Percentiles rank a stretch among this genome's conserved stretches.
These are phyloP conservation scores for Phaeoacremonium minimum DNA, from an alignment of 2,329 filamentous ascomycete species.

Conservation along the genomic window DNA sequence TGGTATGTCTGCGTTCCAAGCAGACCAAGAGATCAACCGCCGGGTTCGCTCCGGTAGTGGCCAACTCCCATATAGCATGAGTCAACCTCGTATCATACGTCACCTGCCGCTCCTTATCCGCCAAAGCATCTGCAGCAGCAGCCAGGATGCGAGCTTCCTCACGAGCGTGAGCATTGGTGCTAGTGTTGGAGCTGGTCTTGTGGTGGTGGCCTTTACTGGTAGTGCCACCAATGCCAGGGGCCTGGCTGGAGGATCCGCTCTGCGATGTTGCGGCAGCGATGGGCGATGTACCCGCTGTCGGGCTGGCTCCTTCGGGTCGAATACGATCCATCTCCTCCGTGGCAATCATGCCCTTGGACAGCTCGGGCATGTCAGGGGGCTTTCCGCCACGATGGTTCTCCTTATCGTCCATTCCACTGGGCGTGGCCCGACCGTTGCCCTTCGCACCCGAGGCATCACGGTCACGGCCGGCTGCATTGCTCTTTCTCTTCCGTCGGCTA, in stretches of 20 bases:
- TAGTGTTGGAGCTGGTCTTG: conserved; percentile 17
- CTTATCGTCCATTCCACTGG: conserved; percentile 36
- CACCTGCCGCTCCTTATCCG: conserved; percentile 67
- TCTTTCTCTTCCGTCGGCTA: conserved; percentile 39
- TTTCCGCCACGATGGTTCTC: conserved; percentile 36
- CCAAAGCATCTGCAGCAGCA: conserved; percentile 56
- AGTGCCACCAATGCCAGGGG: conserved; percentile 4
- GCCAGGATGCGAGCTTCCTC: conserved; percentile 34
- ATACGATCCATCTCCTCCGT: conserved; percentile 47
- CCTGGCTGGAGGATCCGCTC: conserved; percentile 4
- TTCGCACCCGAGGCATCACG: conserved; percentile 27
- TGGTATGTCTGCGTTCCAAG: conserved; percentile 82
- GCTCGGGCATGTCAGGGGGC: conserved; percentile 13
- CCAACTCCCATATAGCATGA: conserved; percentile 89
- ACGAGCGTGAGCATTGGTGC: conserved; percentile 8
- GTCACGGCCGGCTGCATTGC: conserved; percentile 26
- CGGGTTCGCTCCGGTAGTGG: conserved; percentile 87
- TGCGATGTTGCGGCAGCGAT: conserved; percentile 13
- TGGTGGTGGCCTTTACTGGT: conserved; percentile 8
- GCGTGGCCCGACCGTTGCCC: conserved; percentile 18
- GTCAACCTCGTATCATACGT: conserved; percentile 84
- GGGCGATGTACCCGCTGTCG: conserved; percentile 12
- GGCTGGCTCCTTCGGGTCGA: conserved; percentile 19
- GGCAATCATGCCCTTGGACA: conserved; percentile 18
- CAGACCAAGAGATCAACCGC: conserved; percentile 91